phyloP scores from a whole-genome alignment of 352 stramenopile species.

The Pseudoperonospora humuli region DNA sequence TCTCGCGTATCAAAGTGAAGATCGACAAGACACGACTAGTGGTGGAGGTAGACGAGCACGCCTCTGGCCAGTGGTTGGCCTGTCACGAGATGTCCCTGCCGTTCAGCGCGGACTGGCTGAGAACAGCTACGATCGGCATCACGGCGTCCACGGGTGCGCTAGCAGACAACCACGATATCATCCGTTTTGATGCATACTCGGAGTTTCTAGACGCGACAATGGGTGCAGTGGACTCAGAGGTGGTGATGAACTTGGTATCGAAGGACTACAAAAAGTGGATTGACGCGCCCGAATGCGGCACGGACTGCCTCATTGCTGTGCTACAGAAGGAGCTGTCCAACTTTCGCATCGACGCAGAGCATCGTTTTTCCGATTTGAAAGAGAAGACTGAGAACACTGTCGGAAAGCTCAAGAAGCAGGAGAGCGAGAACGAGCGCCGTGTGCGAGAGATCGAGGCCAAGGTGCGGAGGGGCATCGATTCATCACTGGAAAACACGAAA shows the following conservation, averaged over 20 bases:
- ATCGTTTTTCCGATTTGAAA: constrained; percentile 77
- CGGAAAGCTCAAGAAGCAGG: constrained; percentile 61
- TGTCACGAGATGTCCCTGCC: constrained; percentile 62
- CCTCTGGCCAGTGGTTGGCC: constrained; percentile 47
- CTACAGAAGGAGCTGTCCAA: constrained; percentile 74
- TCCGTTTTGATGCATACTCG: constrained; percentile 64
- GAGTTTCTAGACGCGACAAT: constrained; percentile 43
- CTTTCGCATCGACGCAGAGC: constrained; percentile 74
- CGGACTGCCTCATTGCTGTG: constrained; percentile 68
- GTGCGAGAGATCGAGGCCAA: constrained; percentile 65
- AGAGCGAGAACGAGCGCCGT: constrained; percentile 67
- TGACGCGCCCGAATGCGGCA: constrained; percentile 66
- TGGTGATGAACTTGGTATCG: constrained; percentile 70
- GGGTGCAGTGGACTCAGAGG: constrained; percentile 48
- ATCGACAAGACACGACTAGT: constrained; percentile 46
- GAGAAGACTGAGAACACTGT: constrained; percentile 83
- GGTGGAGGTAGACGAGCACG: constrained; percentile 61
- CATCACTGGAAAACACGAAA: constrained; percentile 50
- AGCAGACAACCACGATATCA: constrained; percentile 83
- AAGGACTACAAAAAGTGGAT: constrained; percentile 84
- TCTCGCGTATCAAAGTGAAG: constrained; percentile 72
- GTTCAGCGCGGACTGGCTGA: constrained; percentile 59
- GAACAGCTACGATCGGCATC: constrained; percentile 55
- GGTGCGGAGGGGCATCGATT: constrained; percentile 54
- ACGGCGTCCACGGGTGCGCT: constrained; percentile 67